Evolutionary conservation across 345 rosid species (phyloP).

Genomic region (Eucalyptus brandiana): DNA sequence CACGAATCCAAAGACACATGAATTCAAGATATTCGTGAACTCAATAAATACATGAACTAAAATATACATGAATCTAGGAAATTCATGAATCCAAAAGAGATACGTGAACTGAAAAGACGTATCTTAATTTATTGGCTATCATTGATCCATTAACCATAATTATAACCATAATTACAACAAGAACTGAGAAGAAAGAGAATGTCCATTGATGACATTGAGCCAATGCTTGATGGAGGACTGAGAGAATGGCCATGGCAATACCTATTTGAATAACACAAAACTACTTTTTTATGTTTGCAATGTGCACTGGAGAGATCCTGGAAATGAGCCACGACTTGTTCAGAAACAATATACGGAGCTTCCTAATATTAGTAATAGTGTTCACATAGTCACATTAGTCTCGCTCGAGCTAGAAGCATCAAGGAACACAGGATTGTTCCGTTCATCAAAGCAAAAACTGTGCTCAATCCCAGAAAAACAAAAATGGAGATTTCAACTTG

Average conservation of each 20-base stretch:
- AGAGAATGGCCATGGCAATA: background rate
- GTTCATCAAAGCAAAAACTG: background rate
- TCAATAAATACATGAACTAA: too few species aligned
- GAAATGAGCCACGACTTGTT: background rate
- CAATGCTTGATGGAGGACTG: background rate
- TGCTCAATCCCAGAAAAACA: background rate
- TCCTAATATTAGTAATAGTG: background rate
- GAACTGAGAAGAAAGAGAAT: too few species aligned
- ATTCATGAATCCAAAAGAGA: too few species aligned
- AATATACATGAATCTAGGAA: too few species aligned
- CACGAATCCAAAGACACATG: too few species aligned
- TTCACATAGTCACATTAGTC: background rate
- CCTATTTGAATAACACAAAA: background rate
- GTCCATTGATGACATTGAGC: too few species aligned
- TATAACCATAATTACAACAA: too few species aligned
- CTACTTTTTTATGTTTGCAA: background rate
- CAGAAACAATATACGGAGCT: background rate
- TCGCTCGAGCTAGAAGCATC: background rate
- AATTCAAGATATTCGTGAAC: too few species aligned
- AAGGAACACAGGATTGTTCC: background rate
- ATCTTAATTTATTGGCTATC: too few species aligned
- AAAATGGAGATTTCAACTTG: background rate
- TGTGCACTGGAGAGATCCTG: constrained; percentile 13
- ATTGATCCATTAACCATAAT: too few species aligned
- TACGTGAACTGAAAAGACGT: too few species aligned